These are phyloP conservation scores for Sclerotinia subarctica DNA, from an alignment of 2,329 filamentous ascomycete genomes.

Conservation along the genomic window DNA sequence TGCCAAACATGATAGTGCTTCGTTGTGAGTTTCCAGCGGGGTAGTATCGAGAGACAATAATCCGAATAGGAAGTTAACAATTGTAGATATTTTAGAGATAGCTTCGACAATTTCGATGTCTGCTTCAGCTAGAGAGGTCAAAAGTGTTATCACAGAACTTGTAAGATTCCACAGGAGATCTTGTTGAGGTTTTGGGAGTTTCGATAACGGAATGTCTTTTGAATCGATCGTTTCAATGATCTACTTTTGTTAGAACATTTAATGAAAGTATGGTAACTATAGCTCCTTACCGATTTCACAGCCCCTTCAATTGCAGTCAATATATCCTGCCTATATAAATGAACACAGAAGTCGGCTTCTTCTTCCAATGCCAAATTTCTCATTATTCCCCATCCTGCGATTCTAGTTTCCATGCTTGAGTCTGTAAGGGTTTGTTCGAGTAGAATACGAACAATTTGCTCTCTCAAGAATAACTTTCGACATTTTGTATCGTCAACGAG, in stretches of 20 bases:
- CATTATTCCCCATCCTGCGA: constrained; percentile 66
- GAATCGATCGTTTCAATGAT: constrained; percentile 35
- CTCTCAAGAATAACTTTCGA: constrained; percentile 62
- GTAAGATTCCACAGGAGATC: constrained; percentile 52
- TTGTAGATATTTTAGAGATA: constrained; percentile 48
- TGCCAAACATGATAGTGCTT: constrained; percentile 54
- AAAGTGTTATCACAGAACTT: constrained; percentile 51
- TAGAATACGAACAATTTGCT: constrained; percentile 62
- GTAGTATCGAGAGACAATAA: constrained; percentile 45
- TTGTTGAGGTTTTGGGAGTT: constrained; percentile 53
- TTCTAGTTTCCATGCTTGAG: constrained; percentile 58
- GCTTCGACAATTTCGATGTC: constrained; percentile 58
- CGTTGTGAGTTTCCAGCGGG: constrained; percentile 42
- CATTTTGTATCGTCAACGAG: constrained; percentile 60
- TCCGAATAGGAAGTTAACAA: constrained; percentile 54
- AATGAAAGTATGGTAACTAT: not conserved
- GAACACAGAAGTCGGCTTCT: constrained; percentile 63
- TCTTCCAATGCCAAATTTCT: constrained; percentile 60
- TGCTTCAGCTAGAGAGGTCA: constrained; percentile 55
- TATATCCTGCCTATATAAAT: constrained; percentile 60
- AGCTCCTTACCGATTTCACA: constrained; percentile 47
- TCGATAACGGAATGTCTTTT: constrained; percentile 45
- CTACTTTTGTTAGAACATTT: constrained; percentile 27
- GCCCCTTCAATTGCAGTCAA: constrained; percentile 59
- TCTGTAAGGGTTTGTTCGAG: constrained; percentile 64